Conservation (phyloP, 192 early-diverging fungal genomes). For the Phycomyces blakesleeanus region DNA sequence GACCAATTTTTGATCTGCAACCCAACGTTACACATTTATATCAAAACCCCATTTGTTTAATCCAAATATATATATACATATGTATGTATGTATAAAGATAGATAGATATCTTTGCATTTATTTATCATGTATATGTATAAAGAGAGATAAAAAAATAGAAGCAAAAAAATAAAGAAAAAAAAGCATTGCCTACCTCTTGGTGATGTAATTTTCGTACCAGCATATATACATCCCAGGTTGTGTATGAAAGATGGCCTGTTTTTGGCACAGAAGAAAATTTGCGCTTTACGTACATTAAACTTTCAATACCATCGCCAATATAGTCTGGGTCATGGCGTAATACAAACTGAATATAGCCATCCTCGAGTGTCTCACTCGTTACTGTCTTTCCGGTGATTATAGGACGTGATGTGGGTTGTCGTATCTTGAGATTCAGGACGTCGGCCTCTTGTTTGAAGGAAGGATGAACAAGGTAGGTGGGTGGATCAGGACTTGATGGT, state of each 20-base stretch:
- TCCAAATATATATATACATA: background rate
- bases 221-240: conserved; percentile 34
- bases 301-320: conserved; percentile 28
- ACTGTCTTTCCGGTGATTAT: conserved; percentile 30
- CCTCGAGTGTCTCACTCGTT: conserved; percentile 19
- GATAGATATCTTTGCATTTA: too few species aligned
- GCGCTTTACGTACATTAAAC: conserved; percentile 28
- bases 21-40: background rate
- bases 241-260: conserved; percentile 33
- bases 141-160: background rate
- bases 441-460: background rate
- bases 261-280: conserved; percentile 35
- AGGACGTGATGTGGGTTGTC: background rate
- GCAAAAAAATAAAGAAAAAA: background rate
- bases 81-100: too few species aligned
- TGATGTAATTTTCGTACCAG: conserved; percentile 30
- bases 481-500: background rate
- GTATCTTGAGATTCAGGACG: background rate
- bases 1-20: conserved; percentile 40
- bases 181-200: conserved; percentile 25
- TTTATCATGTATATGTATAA: too few species aligned
- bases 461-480: background rate
- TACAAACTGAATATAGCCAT: conserved; percentile 38
- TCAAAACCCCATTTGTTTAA: background rate
- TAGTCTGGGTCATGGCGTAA: conserved; percentile 31